Evolutionary conservation across 805 yeast genomes (phyloP), one percentile per base, ranked within the genome.

Genomic region (Barnettozyma californica): DNA sequence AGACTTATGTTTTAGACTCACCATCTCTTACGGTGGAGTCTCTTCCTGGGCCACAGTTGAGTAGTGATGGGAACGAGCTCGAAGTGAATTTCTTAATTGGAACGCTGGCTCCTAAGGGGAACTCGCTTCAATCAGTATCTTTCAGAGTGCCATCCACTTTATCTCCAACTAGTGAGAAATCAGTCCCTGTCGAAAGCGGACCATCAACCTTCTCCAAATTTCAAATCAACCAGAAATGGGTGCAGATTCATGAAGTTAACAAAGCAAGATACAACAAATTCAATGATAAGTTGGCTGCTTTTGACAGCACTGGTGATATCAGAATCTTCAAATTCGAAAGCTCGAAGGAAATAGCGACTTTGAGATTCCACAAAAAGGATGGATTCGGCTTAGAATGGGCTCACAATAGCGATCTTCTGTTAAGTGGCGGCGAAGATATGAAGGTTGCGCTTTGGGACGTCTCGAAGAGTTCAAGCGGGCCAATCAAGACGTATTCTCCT

Each of bases 371-470:
- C 66, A 66, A 70, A 11, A 70, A 67, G 47, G 89, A 83, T 56
- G 95, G 95, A 1, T 80, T 73, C 60, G 86, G 84, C 2, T 65
- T 89, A 44, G 82, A 83, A 52, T 88, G 95, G 95, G 68, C 76
- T 48, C 68, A 73, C 4, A 31, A 55, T n/a, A 65, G 64, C 25
- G 70, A 75, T 36, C 65, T 65, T 50, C 71, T 89, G 27, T 67
- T 82, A 11, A 73, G 90, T 1, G 86, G 87, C 2, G 74, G 88
- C 4, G 80, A 78, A 51, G 95, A 87, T 62, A 65, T 76, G 14
- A 76, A 77, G 25, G 78, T 87, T 39, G 87, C 87, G 0, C 60
- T 83, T 36, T 88, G 95, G 95, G 85, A 84, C 54, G 57, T 78
- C 9, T 54, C 64, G 25, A 63, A 68, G 42, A 36, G 26, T 9